Base-by-base conservation (phyloP, 176 grass and related monocot species). In the Carex cristatella region DNA sequence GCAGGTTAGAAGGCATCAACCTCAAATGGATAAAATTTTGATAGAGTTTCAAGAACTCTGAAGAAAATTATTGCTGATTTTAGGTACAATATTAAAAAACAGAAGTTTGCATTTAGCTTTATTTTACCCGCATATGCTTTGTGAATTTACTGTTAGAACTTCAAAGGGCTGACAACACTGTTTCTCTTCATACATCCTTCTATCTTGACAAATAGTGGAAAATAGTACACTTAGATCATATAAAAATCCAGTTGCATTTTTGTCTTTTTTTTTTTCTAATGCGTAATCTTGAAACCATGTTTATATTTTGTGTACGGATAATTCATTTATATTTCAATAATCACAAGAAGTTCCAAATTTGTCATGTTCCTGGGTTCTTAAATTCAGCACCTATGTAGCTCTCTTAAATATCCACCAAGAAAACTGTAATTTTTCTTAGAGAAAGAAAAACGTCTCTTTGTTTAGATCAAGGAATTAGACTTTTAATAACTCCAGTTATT, bases 1-100 rank as follows among this genome's bases (percentile, higher is more conserved):
- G 56, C 85, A 98, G 96, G 88, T 94, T 32, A 92, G 93, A 68
- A 99, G 89, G 79, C 96, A 99, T 86, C 93, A 92, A 80, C 96
- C 96, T 1, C 68, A 92, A 54, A 99, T 99, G 96, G 38, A 86
- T 16, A 85, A 90, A 53, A 93, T 99, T 88, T 89, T 86, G 67
- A 89, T 99, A 83, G 91, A 92, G 70, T 99, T 99, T 86, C 88
- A 95, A 82, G 90, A 94, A 61, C 90, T 82, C 37, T 90, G 82
- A 83, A 83, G 55, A 86, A 86, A 11, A 32, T 73, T 30, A 69
- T 31, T 74, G 2, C 48, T 82, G 66, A 89, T 78, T 44, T 77
- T 49, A 5, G 82, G 10, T 83, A 5, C 7, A 65, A 61, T 69
- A 9, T 59, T 31, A 63, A 37, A 37, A 27, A 38, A 3, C 79